Percentiles rank a stretch among this genome's conserved stretches.
phyloP scores from a whole-genome alignment of 441 rosid species.

The Syzygium syzygioides region DNA sequence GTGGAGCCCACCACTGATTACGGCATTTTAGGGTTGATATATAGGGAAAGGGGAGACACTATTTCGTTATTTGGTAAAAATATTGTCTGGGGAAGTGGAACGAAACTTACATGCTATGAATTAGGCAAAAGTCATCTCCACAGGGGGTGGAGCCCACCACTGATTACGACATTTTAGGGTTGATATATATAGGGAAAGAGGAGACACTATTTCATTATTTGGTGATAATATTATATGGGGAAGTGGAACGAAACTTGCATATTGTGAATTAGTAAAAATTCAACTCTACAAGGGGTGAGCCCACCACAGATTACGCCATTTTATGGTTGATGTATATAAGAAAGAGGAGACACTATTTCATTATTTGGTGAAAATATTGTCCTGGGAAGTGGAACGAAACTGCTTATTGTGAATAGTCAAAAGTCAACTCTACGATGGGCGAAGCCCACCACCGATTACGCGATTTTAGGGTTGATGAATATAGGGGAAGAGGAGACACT shows the following conservation, averaged over 20 bases:
- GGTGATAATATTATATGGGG: background rate
- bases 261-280: background rate
- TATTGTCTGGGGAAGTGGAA: background rate
- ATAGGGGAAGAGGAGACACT: background rate
- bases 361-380: background rate
- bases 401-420: too few species aligned
- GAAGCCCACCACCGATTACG: background rate
- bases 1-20: too few species aligned
- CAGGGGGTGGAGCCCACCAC: background rate
- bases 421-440: background rate
- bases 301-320: background rate
- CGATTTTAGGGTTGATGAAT: background rate
- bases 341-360: background rate
- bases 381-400: too few species aligned
- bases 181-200: accelerated
- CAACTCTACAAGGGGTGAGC: background rate
- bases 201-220: background rate
- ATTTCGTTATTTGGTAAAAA: too few species aligned
- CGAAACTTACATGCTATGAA: background rate
- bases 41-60: too few species aligned
- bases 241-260: too few species aligned
- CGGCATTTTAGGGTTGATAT: too few species aligned
- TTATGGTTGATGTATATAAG: accelerated
- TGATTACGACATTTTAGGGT: background rate
- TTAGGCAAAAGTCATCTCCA: background rate